Conservation (phyloP, 177 flowering plant genomes). For the Tripterygium wilfordii region DNA sequence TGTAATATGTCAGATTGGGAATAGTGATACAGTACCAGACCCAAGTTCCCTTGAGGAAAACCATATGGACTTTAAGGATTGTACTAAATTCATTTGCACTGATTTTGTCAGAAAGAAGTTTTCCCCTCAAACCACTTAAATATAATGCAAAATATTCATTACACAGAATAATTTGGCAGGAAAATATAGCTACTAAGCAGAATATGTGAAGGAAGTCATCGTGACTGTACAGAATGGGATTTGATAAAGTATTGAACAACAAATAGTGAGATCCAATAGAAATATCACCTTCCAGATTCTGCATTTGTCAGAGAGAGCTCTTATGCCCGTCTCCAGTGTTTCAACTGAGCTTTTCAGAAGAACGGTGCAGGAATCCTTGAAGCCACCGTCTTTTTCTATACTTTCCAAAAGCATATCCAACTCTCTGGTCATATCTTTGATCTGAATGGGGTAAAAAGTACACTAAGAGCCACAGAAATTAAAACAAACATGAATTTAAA, state of each 20-base stretch:
- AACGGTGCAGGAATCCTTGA: conserved; percentile 58
- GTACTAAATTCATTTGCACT: too few relatives aligned
- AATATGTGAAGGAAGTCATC: too few relatives aligned
- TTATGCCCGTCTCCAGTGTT: conserved; percentile 50
- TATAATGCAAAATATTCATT: too few relatives aligned
- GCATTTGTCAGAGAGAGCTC: conserved; percentile 47
- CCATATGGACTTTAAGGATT: too few relatives aligned
- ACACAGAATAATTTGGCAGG: too few relatives aligned
- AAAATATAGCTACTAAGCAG: too few relatives aligned
- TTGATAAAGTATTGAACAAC: not conserved
- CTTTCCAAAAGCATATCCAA: conserved; percentile 60
- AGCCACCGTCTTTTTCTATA: conserved; percentile 75
- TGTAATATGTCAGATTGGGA: too few relatives aligned
- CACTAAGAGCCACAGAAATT: not conserved
- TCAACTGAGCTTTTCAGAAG: conserved; percentile 39
- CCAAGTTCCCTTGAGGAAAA: too few relatives aligned
- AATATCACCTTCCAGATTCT: conserved; percentile 53
- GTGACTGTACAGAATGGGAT: not conserved
- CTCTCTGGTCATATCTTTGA: conserved; percentile 69
- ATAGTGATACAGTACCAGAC: too few relatives aligned
- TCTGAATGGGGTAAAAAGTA: conserved; percentile 34
- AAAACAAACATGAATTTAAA: not conserved
- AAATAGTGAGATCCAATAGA: not conserved
- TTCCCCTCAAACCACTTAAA: too few relatives aligned
- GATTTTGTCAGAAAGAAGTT: too few relatives aligned